These are phyloP conservation scores for Pseudogymnoascus pannorum DNA, from an alignment of 2,329 filamentous ascomycete genomes.

Conservation along the genomic window DNA sequence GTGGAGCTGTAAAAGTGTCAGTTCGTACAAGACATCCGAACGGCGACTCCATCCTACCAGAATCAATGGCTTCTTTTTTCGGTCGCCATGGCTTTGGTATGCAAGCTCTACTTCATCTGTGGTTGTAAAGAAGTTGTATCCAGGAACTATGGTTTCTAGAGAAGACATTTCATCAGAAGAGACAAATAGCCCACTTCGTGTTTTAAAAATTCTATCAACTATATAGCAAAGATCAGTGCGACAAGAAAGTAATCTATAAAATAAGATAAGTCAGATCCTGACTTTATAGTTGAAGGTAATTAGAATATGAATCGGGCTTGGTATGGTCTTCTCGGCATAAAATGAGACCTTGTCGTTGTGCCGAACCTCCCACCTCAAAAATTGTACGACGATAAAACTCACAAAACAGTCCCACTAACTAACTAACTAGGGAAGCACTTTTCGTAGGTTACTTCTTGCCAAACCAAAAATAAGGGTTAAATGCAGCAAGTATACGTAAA, in stretches of 20 bases:
- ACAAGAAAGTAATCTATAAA: not conserved
- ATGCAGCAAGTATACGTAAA: not conserved
- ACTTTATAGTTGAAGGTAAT: not conserved
- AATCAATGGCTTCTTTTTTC: slow-evolving; percentile 7
- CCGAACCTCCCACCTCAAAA: not conserved
- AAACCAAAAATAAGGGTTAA: not conserved
- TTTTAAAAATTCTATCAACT: not conserved
- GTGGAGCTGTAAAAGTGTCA: slow-evolving; percentile 22
- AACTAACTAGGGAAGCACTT: not conserved
- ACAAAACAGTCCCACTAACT: not conserved
- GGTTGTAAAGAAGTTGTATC: not conserved
- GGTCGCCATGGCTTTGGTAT: not conserved
- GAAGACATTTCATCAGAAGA: not conserved
- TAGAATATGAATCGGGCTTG: not conserved
- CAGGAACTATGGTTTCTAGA: not conserved
- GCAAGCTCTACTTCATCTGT: not conserved
- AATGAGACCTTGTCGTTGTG: not conserved
- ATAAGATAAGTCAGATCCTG: not conserved
- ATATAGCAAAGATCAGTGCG: too few relatives aligned
- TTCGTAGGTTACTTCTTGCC: not conserved
- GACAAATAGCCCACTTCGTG: not conserved
- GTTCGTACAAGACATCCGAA: not conserved
- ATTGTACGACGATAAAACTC: not conserved
- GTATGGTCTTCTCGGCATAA: not conserved
- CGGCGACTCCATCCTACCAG: not conserved